Conservation (phyloP, 306 rosid genomes). For the Argentina anserina region DNA sequence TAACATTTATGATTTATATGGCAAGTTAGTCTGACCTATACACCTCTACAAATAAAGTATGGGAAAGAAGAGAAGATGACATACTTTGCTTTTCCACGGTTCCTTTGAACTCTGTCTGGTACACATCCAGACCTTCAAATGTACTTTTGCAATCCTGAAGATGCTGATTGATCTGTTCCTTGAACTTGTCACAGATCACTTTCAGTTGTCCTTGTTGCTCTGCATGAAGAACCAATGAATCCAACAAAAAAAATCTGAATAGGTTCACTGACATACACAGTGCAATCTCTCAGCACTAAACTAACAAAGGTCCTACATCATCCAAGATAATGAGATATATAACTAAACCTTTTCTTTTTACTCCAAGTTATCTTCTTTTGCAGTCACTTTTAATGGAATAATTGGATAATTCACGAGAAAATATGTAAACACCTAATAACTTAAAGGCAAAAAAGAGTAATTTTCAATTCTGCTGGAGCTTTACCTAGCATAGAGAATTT, state of each 20-base stretch:
- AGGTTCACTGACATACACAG: not conserved
- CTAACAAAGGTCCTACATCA: not conserved
- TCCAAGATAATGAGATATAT: not conserved
- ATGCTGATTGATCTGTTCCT: slow-evolving; percentile 72
- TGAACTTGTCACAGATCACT: slow-evolving; percentile 68
- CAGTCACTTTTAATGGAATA: not conserved
- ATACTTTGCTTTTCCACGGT: slow-evolving; percentile 74
- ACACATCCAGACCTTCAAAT: slow-evolving; percentile 64
- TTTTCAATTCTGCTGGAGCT: not conserved
- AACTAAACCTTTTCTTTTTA: not conserved
- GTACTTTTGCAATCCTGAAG: slow-evolving; percentile 69
- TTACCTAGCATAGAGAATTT: not conserved
- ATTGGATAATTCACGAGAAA: not conserved
- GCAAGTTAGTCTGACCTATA: not conserved
- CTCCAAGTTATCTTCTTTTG: not conserved
- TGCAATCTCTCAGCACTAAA: not conserved
- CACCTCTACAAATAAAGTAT: not conserved
- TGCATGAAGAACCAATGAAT: slow-evolving; percentile 25
- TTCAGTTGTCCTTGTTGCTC: slow-evolving; percentile 71
- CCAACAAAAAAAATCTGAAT: not conserved
- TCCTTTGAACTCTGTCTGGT: slow-evolving; percentile 69
- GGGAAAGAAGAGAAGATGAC: slow-evolving; percentile 26
- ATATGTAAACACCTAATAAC: not conserved
- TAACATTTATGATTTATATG: not conserved
- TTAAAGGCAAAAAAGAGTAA: not conserved